Evolutionary conservation across 352 stramenopile genomes (phyloP), one percentile per base, ranked within the genome.

Genomic region (Phytophthora cryptogea): DNA sequence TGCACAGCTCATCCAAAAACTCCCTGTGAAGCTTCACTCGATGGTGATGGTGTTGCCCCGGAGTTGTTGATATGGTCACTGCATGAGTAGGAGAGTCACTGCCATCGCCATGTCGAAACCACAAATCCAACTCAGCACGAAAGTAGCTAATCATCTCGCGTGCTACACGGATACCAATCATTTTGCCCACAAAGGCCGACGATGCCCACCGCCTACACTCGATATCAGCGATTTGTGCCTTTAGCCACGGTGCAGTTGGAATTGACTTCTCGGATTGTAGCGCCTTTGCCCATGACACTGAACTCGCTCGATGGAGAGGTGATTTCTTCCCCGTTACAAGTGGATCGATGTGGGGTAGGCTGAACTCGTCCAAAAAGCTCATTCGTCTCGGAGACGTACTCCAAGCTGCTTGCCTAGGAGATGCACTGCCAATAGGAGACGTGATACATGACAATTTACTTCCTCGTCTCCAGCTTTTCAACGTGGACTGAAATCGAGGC

Each of bases 101-200:
- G 6, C 27, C 49, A 39, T 67, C 59, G 41, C 54, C 51, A 54
- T 72, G 59, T n/a, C 66, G 54, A 64, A 76, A 80, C 53, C 66
- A 70, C 31, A 74, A 57, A 51, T 88, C 74, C 36, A 92, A 54
- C 37, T 88, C 78, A 13, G 63, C 55, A n/a, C 86, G 78, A 54
- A 92, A 93, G 48, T 92, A 78, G 17, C 72, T 89, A 40, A 95
- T 95, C 83, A 95, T 92, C 55, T 93, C 83, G 4, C 84, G 76
- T 16, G 86, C 83, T 2, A 95, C 83, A 23, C 82, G 83, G 47
- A 93, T 88, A 6, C 86, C 86, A 59, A 95, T 88, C 80, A 93
- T 90, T 44, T 93, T 95, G 4, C 83, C 86, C 17, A 95, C 86
- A 73, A 95, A 93, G 4, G 83, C 83, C 20, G 83, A 95, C 27